Evolutionary conservation across 2,329 filamentous ascomycete species (phyloP), one percentile per base, ranked within the genome.

Genomic region (Fusarium setosum): DNA sequence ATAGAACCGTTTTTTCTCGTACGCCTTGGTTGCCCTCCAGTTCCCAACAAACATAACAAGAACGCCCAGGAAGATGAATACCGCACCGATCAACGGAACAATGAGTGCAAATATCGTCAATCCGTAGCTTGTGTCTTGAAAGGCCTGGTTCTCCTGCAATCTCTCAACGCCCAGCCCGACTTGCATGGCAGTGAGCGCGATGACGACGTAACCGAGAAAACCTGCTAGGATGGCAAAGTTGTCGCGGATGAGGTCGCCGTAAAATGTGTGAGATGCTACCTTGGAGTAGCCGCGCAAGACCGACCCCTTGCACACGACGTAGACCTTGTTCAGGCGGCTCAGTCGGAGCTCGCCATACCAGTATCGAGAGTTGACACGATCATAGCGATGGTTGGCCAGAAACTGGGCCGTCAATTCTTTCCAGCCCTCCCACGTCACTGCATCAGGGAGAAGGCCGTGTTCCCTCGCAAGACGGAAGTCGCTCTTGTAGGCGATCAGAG

Each of bases 281-380:
- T 55, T 59, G 1, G 63, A 67, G 50, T 67, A 67, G 9, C 63
- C 63, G 7, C 63, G 63, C 4, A 67, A 29, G 1, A 67, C 2
- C 10, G 38, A 61, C 2, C 63, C 63, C 12, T 67, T 67, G 3
- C 63, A 45, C 24, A 66, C 55, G 6, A 42, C 38, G 29, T 67
- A 67, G 24, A 67, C 23, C n/a, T 67, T 67, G 71, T 86, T 77
- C 44, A 80, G 72, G 0, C 78, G 75, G 52, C 73, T 71, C 15
- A 80, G 62, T 5, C 79, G 75, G 12, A 84, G 76, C 71, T 84
- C 81, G 17, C 78, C 80, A 52, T 78, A 79, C 42, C 69, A 50
- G 60, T 80, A 84, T 2, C 80, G 79, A 34, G 40, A 58, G 56
- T 82, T 70, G 31, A 81, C 66, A 3, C 67, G 42, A n/a, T 51